Percentiles rank a stretch among this genome's conserved stretches.
Conservation (phyloP, 1,284 basidiomycete species). For the Leccinum pallidistipes region DNA sequence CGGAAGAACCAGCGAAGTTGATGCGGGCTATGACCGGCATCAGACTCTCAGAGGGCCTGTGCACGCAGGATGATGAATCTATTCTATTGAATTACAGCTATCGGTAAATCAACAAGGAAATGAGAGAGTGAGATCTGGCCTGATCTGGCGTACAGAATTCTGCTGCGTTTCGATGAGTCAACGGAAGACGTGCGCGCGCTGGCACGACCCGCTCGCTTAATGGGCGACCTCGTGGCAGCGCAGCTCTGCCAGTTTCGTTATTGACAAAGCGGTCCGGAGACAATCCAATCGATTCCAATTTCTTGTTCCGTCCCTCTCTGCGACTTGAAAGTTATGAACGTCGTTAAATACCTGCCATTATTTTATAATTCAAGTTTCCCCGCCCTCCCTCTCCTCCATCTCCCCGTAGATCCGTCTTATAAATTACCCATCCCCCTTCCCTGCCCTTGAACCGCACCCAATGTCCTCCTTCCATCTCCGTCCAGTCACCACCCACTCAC, state of each 20-base stretch:
- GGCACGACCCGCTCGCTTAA: slow-evolving; percentile 24
- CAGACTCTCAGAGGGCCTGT: slow-evolving; percentile 21
- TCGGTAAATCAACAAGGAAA: slow-evolving; percentile 34
- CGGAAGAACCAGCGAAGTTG: slow-evolving; percentile 29
- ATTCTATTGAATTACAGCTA: slow-evolving; percentile 25
- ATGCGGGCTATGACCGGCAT: slow-evolving; percentile 29
- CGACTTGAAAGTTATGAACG: not conserved
- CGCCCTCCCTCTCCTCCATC: slow-evolving; percentile 3
- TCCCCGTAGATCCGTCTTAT: slow-evolving; percentile 27
- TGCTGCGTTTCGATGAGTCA: slow-evolving; percentile 24
- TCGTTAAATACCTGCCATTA: slow-evolving; percentile 2
- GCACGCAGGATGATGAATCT: slow-evolving; percentile 18
- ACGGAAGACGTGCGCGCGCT: slow-evolving; percentile 19
- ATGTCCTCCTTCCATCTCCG: slow-evolving; percentile 50
- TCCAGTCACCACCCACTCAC: slow-evolving; percentile 39
- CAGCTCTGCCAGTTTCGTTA: slow-evolving; percentile 23
- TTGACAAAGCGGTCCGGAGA: slow-evolving; percentile 23
- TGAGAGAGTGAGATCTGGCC: slow-evolving; percentile 22
- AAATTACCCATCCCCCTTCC: slow-evolving; percentile 8
- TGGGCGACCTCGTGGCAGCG: slow-evolving; percentile 25
- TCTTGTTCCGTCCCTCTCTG: slow-evolving; percentile 19
- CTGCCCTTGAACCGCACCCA: not conserved
- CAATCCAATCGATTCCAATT: not conserved
- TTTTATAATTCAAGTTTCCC: slow-evolving; percentile 12
- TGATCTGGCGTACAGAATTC: slow-evolving; percentile 17